Conservation (phyloP, 371 early-diverging fungal species). For the Syncephalastrum racemosum region DNA sequence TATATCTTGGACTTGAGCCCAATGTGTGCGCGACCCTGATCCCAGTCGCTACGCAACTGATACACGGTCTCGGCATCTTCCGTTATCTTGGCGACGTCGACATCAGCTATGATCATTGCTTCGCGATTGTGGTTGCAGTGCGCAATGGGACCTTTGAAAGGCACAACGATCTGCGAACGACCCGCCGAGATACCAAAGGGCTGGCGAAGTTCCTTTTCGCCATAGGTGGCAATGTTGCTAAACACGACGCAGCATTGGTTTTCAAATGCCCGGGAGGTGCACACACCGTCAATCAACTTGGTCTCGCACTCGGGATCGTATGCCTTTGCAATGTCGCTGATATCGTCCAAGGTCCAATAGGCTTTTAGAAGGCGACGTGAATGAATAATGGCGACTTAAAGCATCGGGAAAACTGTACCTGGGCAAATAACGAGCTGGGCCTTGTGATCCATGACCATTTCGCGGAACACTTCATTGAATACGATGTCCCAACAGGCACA, state of each 20-base stretch:
- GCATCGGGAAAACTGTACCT: constrained; percentile 6
- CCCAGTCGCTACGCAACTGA: constrained; percentile 28
- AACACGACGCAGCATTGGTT: constrained; percentile 25
- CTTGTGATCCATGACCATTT: constrained; percentile 18
- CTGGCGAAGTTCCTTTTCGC: constrained; percentile 9
- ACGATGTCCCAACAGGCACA: constrained; percentile 34
- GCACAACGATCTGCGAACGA: constrained; percentile 26
- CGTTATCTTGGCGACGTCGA: constrained; percentile 17
- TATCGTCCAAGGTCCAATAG: constrained; percentile 29
- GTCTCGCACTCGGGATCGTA: constrained; percentile 22
- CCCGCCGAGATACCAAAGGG: constrained; percentile 23
- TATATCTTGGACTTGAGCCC: neutral
- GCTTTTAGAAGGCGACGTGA: constrained; percentile 11
- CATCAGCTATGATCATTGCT: constrained; percentile 28
- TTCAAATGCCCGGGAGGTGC: constrained; percentile 25
- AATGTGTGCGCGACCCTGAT: constrained; percentile 12
- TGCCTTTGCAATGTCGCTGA: constrained; percentile 9
- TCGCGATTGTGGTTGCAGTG: constrained; percentile 22
- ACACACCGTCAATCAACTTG: constrained; percentile 21
- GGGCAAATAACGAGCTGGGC: constrained; percentile 33
- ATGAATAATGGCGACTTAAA: neutral
- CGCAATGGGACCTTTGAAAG: constrained; percentile 26
- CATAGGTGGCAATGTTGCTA: constrained; percentile 23
- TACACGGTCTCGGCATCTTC: constrained; percentile 24
- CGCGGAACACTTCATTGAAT: constrained; percentile 26